A percentile compares a stretch with the other conserved stretches of the same genome.
Evolutionary conservation across 2,329 filamentous ascomycete species (phyloP).

Genomic region (Thermoascus crustaceus): DNA sequence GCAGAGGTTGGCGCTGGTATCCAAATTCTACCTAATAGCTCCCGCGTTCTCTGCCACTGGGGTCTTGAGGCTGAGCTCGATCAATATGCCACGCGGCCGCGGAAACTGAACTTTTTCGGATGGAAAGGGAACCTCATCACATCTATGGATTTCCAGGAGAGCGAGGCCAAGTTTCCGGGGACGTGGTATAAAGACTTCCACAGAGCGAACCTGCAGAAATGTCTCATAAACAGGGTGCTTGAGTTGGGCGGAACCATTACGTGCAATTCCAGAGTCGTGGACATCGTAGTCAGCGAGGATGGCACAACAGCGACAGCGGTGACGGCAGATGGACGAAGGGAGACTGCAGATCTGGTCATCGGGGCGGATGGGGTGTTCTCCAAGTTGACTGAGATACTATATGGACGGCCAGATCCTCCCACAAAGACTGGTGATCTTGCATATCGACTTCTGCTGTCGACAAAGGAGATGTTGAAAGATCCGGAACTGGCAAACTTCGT

Average conservation of each 20-base stretch:
- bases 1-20: background rate
- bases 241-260: too few relatives aligned
- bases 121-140: too few relatives aligned
- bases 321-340: background rate
- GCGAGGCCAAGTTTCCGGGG: too few relatives aligned
- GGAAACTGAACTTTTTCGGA: too few relatives aligned
- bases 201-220: too few relatives aligned
- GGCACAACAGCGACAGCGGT: background rate
- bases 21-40: background rate
- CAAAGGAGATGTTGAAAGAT: slow-evolving; percentile 41
- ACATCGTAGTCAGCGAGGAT: too few relatives aligned
- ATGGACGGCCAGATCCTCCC: slow-evolving; percentile 39
- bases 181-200: too few relatives aligned
- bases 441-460: slow-evolving; percentile 46
- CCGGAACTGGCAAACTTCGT: slow-evolving; percentile 40
- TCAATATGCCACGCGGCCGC: too few relatives aligned
- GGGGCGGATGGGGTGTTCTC: background rate
- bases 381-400: slow-evolving; percentile 34
- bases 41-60: background rate
- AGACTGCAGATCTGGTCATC: background rate
- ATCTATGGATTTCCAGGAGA: too few relatives aligned
- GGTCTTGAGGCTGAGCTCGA: too few relatives aligned
- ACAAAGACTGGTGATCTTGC: slow-evolving; percentile 48
- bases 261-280: too few relatives aligned
- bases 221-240: too few relatives aligned